Percentiles rank a stretch among this genome's conserved stretches.
Conservation (phyloP, 495 filamentous ascomycete genomes). For the Podospora pseudocomata region DNA sequence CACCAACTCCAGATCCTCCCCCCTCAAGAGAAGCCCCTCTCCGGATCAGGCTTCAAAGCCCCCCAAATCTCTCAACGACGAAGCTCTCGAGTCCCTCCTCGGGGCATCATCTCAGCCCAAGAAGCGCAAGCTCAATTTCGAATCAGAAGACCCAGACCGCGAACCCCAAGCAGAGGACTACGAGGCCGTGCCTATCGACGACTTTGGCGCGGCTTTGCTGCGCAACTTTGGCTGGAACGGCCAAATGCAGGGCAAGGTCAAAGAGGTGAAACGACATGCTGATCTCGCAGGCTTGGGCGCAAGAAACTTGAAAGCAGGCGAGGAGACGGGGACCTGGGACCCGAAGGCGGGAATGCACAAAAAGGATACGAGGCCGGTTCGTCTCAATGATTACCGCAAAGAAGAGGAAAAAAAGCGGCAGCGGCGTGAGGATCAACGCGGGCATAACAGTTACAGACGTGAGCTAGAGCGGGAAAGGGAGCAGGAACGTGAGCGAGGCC, state of each 20-base stretch:
- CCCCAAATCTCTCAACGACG: conserved; percentile 61
- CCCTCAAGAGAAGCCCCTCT: neutral
- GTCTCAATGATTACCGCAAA: conserved; percentile 45
- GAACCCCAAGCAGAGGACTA: conserved; percentile 79
- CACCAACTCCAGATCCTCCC: neutral
- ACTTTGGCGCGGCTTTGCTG: conserved; percentile 85
- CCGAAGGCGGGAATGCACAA: conserved; percentile 23
- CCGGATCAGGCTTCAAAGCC: neutral
- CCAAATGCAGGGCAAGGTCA: conserved; percentile 54
- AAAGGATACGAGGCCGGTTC: conserved; percentile 32
- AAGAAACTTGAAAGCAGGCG: conserved; percentile 65
- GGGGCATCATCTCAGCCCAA: conserved; percentile 40
- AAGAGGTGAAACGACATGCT: conserved; percentile 58
- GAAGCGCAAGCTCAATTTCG: conserved; percentile 36
- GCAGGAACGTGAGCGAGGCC: conserved; percentile 34
- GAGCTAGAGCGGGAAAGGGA: conserved; percentile 46
- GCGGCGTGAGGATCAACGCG: conserved; percentile 37
- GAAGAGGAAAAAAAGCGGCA: conserved; percentile 42
- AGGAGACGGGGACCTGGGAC: conserved; percentile 53
- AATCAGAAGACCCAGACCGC: conserved; percentile 69
- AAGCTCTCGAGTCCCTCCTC: conserved; percentile 76
- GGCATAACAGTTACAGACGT: conserved; percentile 45
- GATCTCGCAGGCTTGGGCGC: conserved; percentile 81
- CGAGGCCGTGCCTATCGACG: conserved; percentile 81
- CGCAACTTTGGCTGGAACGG: conserved; percentile 95